phyloP scores from a whole-genome alignment of 305 asterid species.

The Solanum hybrid region DNA sequence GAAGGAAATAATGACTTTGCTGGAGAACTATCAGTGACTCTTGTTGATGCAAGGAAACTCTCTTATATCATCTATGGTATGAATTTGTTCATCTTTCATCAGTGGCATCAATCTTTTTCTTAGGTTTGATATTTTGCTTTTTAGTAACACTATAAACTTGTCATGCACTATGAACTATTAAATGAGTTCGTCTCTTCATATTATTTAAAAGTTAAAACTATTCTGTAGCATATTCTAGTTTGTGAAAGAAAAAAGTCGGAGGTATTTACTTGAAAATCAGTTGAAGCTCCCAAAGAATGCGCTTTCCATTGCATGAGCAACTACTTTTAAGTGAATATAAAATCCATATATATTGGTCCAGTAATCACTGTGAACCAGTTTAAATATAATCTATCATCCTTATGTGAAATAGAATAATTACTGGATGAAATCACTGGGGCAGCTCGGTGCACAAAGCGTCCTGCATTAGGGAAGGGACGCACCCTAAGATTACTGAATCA shows the following conservation, averaged over 20 bases:
- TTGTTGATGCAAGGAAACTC: slow-evolving; percentile 88
- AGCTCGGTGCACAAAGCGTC: background rate
- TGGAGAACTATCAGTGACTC: slow-evolving; percentile 94
- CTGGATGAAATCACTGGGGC: background rate
- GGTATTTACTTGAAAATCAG: background rate
- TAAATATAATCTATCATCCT: background rate
- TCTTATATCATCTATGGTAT: slow-evolving; percentile 78
- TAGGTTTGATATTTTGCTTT: background rate
- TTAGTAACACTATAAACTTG: background rate
- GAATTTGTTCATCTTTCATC: background rate
- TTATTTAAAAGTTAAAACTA: background rate
- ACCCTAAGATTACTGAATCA: background rate
- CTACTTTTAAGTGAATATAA: background rate
- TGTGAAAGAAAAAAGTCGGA: background rate
- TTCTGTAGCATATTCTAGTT: background rate
- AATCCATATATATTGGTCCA: background rate
- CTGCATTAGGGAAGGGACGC: background rate
- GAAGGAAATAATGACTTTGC: slow-evolving; percentile 78
- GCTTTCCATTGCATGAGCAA: background rate
- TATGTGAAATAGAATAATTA: background rate
- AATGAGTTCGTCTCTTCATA: background rate
- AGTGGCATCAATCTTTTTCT: background rate
- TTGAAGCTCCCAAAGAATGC: background rate
- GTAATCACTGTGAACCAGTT: background rate
- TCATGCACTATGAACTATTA: background rate